Percentiles rank a stretch among this genome's conserved stretches.
Conservation (phyloP, 495 filamentous ascomycete species). For the Thermothielavioides terrestris region DNA sequence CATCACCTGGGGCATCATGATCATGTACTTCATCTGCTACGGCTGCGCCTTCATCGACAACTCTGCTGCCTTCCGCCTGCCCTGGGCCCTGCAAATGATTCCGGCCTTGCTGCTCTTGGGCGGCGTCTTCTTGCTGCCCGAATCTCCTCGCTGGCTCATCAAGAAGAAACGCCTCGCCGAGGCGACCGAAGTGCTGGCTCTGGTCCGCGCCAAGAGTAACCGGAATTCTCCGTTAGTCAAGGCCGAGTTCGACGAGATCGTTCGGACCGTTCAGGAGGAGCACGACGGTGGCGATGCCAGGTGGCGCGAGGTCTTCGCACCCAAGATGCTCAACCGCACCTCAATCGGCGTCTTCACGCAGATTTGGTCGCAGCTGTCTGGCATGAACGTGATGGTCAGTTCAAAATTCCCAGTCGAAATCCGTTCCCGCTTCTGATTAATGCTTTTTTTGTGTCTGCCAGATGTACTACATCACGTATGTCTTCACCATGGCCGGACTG, state of each 20-base stretch:
- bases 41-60: constrained; percentile 59
- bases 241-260: constrained; percentile 62
- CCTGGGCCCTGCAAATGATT: constrained; percentile 71
- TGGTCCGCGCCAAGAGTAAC: constrained; percentile 62
- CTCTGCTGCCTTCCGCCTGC: constrained; percentile 57
- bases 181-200: constrained; percentile 49
- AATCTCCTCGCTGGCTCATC: constrained; percentile 72
- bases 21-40: constrained; percentile 70
- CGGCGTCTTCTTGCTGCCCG: constrained; percentile 58
- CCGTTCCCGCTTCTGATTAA: no score
- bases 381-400: constrained; percentile 79
- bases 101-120: constrained; percentile 56
- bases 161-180: constrained; percentile 70
- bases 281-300: constrained; percentile 50
- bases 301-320: constrained; percentile 61
- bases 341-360: constrained; percentile 69
- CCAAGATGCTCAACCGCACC: constrained; percentile 66
- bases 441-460: background rate
- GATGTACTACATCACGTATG: constrained; percentile 52
- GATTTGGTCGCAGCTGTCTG: constrained; percentile 77
- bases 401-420: constrained; percentile 35
- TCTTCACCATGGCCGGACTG: constrained; percentile 65
- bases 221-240: constrained; percentile 51
- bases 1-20: constrained; percentile 71
- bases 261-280: constrained; percentile 62